A percentile compares a stretch with the other conserved stretches of the same genome.
These are phyloP conservation scores for Echinosophora koreensis DNA, from an alignment of 306 rosid genomes.

Conservation along the genomic window DNA sequence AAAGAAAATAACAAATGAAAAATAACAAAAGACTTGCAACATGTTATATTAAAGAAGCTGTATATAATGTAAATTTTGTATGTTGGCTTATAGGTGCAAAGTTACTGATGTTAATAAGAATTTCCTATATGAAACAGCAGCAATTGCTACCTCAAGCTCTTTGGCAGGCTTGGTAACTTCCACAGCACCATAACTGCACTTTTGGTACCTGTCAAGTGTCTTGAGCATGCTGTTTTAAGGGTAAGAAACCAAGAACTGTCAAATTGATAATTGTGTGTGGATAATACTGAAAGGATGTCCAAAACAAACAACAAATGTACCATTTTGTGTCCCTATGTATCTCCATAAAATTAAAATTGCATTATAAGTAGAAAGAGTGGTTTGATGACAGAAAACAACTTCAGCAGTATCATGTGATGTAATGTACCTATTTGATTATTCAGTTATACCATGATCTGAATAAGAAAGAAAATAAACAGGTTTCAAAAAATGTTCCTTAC, in stretches of 20 bases:
- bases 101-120: not conserved
- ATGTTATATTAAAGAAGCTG: not conserved
- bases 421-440: not conserved
- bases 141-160: slow-evolving; percentile 82
- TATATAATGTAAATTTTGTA: not conserved
- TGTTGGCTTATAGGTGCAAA: slow-evolving; percentile 9
- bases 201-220: slow-evolving; percentile 76
- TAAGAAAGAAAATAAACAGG: not conserved
- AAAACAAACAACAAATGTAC: not conserved
- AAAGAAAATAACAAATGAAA: slow-evolving; percentile 29
- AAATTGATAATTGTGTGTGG: slow-evolving; percentile 60
- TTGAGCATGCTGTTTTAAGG: slow-evolving; percentile 51
- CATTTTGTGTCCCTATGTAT: not conserved
- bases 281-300: not conserved
- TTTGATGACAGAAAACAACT: not conserved
- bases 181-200: slow-evolving; percentile 91
- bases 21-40: slow-evolving; percentile 1
- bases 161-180: slow-evolving; percentile 83
- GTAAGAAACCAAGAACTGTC: slow-evolving; percentile 41
- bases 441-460: not conserved
- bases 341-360: not conserved
- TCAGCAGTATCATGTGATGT: not conserved
- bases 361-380: not conserved
- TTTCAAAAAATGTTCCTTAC: not conserved
- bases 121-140: not conserved